A percentile compares a stretch with the other conserved stretches of the same genome.
phyloP scores from a whole-genome alignment of 768 basidiomycete genomes.

The Rhizopogon vinicolor region DNA sequence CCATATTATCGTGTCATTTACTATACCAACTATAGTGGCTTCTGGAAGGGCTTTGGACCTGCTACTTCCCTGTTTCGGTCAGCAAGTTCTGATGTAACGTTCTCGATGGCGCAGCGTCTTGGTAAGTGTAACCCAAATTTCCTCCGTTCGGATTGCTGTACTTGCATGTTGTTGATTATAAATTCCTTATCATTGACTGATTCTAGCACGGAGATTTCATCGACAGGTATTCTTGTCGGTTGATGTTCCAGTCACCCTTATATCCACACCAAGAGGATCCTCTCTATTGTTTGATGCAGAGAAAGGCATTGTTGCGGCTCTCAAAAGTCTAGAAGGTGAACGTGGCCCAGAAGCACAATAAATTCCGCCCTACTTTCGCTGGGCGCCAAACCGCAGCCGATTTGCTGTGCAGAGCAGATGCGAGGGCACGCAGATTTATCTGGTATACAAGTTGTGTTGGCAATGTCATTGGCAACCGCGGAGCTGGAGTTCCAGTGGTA shows the following conservation, averaged over 20 bases:
- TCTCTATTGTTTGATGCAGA: constrained; percentile 54
- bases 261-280: constrained; percentile 43
- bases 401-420: background rate
- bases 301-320: constrained; percentile 47
- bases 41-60: constrained; percentile 18
- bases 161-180: constrained; percentile 2
- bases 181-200: background rate
- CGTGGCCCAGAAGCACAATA: background rate
- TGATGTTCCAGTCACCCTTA: constrained; percentile 41
- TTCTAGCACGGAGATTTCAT: constrained; percentile 55
- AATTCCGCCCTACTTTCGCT: background rate
- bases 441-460: background rate
- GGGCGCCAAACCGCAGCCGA: background rate
- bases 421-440: background rate
- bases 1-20: background rate
- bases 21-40: background rate
- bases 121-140: constrained; percentile 42
- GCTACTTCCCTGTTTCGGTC: constrained; percentile 66
- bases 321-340: constrained; percentile 32
- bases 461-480: background rate
- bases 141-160: constrained; percentile 7
- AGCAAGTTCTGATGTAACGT: constrained; percentile 54
- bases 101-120: constrained; percentile 75
- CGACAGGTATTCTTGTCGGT: constrained; percentile 73
- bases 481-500: background rate